Evolutionary conservation across 2,329 filamentous ascomycete species (phyloP).

Genomic region (Diaporthe ampelina): DNA sequence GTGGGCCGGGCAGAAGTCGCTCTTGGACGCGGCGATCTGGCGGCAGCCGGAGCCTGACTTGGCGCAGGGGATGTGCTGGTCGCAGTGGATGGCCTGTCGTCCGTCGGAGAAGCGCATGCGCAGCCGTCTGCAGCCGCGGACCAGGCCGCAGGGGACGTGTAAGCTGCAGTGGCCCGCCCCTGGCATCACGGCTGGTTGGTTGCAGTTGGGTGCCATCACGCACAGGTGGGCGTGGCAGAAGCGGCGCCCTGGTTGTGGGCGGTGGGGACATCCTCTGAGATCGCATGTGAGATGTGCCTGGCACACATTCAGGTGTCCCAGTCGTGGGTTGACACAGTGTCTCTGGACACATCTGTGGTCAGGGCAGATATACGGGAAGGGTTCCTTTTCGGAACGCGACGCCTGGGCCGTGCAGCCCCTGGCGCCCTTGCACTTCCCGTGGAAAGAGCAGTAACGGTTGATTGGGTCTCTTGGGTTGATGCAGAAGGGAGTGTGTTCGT

Average conservation of each 20-base stretch:
- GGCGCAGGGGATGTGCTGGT: slow-evolving; percentile 28
- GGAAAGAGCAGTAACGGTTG: slow-evolving; percentile 39
- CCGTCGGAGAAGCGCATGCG: slow-evolving; percentile 32
- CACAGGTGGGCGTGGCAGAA: slow-evolving; percentile 36
- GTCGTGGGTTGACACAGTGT: slow-evolving; percentile 18
- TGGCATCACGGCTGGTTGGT: slow-evolving; percentile 3
- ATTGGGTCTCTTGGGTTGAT: slow-evolving; percentile 38
- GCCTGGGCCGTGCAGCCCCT: slow-evolving; percentile 31
- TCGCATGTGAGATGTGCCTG: slow-evolving; percentile 39
- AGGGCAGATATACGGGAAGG: slow-evolving; percentile 36
- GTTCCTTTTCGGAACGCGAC: slow-evolving; percentile 24
- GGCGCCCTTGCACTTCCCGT: slow-evolving; percentile 35
- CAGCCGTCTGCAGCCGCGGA: slow-evolving; percentile 31
- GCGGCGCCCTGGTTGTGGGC: slow-evolving; percentile 25
- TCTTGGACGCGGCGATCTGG: slow-evolving; percentile 15
- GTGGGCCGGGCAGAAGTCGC: slow-evolving; percentile 27
- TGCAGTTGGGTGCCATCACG: slow-evolving; percentile 28
- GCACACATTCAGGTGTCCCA: slow-evolving; percentile 15
- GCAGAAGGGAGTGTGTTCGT: slow-evolving; percentile 35
- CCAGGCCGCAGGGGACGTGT: slow-evolving; percentile 33
- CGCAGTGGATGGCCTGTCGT: slow-evolving; percentile 31
- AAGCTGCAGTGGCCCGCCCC: slow-evolving; percentile 24
- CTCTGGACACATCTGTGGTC: slow-evolving; percentile 32
- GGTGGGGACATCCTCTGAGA: slow-evolving; percentile 19
- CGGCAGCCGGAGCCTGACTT: slow-evolving; percentile 26